Evolutionary conservation across 1,284 basidiomycete genomes (phyloP).

Genomic region (Mycosarcoma maydis): DNA sequence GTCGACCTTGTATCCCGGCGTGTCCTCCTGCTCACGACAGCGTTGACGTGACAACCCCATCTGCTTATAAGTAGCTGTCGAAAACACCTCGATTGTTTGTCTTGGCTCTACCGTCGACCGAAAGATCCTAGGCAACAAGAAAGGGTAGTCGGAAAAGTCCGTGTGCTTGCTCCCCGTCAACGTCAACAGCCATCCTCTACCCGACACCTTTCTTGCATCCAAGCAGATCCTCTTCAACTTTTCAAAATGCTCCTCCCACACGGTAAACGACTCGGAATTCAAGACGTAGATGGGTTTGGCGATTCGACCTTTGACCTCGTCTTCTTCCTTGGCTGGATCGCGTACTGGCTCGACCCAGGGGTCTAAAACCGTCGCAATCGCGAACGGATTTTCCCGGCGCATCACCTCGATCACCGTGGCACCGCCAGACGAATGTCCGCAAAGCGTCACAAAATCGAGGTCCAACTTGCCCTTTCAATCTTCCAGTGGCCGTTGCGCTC

Average conservation of each 20-base stretch:
- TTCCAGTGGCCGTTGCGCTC: constrained; percentile 16
- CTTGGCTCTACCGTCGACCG: constrained; percentile 51
- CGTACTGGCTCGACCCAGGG: constrained; percentile 58
- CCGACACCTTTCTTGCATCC: constrained; percentile 32
- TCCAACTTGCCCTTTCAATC: constrained; percentile 58
- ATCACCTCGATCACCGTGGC: constrained; percentile 55
- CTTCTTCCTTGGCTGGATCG: constrained; percentile 40
- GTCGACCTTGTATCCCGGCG: constrained; percentile 17
- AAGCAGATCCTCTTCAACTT: constrained; percentile 46
- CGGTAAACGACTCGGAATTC: constrained; percentile 54
- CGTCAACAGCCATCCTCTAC: constrained; percentile 58
- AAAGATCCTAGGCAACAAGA: constrained; percentile 54
- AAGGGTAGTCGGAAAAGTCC: constrained; percentile 58
- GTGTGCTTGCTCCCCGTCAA: constrained; percentile 56
- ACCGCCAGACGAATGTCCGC: constrained; percentile 66
- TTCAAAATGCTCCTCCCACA: constrained; percentile 49
- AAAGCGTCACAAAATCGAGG: constrained; percentile 36
- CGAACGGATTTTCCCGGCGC: constrained; percentile 34
- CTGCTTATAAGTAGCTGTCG: constrained; percentile 43
- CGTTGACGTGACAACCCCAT: constrained; percentile 43
- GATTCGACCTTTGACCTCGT: constrained; percentile 31
- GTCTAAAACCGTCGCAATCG: constrained; percentile 51
- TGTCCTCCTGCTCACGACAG: constrained; percentile 11
- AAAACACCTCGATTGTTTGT: constrained; percentile 47
- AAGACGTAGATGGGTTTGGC: constrained; percentile 51